These are phyloP conservation scores for Polyrhizophydium stewartii DNA, from an alignment of 371 early-diverging fungal species.

Conservation along the genomic window DNA sequence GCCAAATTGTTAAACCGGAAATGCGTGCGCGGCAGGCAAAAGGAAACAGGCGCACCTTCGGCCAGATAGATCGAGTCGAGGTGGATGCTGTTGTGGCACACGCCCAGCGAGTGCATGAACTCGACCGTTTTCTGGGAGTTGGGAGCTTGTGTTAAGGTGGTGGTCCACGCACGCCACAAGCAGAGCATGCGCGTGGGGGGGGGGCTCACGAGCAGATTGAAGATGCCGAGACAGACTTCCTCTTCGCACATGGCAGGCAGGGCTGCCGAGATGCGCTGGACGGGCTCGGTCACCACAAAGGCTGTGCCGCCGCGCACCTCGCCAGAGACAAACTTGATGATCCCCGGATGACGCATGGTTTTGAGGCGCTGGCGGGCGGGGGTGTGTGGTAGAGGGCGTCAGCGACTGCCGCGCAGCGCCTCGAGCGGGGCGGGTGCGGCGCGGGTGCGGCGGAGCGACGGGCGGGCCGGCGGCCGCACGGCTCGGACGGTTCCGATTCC, in stretches of 20 bases:
- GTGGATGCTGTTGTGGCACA: constrained; percentile 33
- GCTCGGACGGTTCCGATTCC: too few relatives aligned
- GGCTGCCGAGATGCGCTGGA: constrained; percentile 16
- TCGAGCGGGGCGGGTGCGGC: too few relatives aligned
- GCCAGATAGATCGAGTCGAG: constrained; percentile 25
- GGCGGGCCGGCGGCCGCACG: too few relatives aligned
- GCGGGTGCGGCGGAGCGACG: too few relatives aligned
- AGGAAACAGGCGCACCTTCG: background rate
- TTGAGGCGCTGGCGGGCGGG: too few relatives aligned
- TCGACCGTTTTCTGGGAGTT: constrained; percentile 21
- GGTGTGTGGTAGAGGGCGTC: too few relatives aligned
- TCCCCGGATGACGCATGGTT: constrained; percentile 35
- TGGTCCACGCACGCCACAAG: background rate
- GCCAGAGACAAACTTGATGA: constrained; percentile 23
- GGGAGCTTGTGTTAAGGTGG: too few relatives aligned
- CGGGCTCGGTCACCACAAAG: constrained; percentile 26
- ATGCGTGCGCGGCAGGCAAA: background rate
- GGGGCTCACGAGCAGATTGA: constrained; percentile 18
- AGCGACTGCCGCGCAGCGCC: too few relatives aligned
- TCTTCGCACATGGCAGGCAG: constrained; percentile 15
- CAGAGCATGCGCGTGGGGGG: background rate
- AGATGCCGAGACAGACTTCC: constrained; percentile 24
- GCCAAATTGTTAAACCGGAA: background rate
- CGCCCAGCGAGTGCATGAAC: constrained; percentile 26
- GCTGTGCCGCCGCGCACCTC: constrained; percentile 8